phyloP scores from a whole-genome alignment of 176 grass and related monocot genomes.

The Juncus inflexus region DNA sequence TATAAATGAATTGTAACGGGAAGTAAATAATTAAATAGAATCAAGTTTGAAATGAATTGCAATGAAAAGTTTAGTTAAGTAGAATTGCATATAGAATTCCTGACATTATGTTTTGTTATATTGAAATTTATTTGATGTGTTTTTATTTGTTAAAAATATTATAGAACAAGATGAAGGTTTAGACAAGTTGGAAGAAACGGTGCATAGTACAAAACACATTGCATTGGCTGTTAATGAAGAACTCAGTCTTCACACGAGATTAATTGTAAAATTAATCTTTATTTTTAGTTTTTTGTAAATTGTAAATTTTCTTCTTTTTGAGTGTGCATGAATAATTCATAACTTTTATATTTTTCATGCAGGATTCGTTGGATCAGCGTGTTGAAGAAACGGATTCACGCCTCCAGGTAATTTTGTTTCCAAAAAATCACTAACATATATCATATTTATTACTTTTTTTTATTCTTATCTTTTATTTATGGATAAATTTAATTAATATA shows the following conservation, averaged over 20 bases:
- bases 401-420: constrained; percentile 55
- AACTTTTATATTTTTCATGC: constrained; percentile 26
- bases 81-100: too few relatives aligned
- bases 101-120: too few relatives aligned
- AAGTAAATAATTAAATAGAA: background rate
- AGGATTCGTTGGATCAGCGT: constrained; percentile 79
- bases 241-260: constrained; percentile 79
- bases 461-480: constrained; percentile 3
- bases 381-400: constrained; percentile 73
- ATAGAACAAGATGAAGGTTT: constrained; percentile 93
- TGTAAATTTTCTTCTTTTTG: constrained; percentile 9
- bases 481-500: background rate
- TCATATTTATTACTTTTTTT: background rate
- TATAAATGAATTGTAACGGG: background rate
- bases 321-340: background rate
- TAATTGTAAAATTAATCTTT: constrained; percentile 59
- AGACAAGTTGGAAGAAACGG: constrained; percentile 87
- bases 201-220: constrained; percentile 94
- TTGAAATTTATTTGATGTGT: background rate
- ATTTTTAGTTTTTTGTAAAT: background rate
- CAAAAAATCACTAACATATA: background rate
- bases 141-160: constrained; percentile 17
- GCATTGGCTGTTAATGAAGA: constrained; percentile 97
- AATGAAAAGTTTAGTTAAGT: too few relatives aligned
- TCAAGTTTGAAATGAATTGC: too few relatives aligned